A percentile compares a stretch with the other conserved stretches of the same genome.
Conservation (phyloP, 345 rosid genomes). For the Raphanus raphanistrum region DNA sequence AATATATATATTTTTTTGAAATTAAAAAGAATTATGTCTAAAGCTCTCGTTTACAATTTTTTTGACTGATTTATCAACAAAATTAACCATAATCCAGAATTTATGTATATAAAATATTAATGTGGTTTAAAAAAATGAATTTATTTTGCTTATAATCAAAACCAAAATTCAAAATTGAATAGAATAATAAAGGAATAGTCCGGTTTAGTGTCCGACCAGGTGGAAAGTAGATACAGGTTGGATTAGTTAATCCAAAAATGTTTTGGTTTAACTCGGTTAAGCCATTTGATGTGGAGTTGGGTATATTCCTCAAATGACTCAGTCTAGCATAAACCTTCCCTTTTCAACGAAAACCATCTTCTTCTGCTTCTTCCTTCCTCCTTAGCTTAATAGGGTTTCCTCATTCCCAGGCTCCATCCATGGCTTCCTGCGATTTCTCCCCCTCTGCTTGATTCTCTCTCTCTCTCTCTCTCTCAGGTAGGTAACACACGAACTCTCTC, state of each 20-base stretch:
- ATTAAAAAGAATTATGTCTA: no score
- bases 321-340: slow-evolving; percentile 22
- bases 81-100: no score
- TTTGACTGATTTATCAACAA: no score
- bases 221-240: background rate
- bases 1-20: background rate
- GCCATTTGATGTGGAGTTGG: background rate
- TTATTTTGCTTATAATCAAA: no score
- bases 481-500: slow-evolving; percentile 2
- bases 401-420: slow-evolving; percentile 22
- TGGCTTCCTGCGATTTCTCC: background rate
- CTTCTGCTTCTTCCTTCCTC: slow-evolving; percentile 8
- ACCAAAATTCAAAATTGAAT: no score
- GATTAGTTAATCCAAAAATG: background rate
- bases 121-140: no score
- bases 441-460: slow-evolving; percentile 27
- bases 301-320: slow-evolving; percentile 13
- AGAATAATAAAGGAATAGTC: background rate
- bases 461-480: slow-evolving; percentile 29
- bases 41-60: no score
- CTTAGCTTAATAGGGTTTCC: slow-evolving; percentile 27
- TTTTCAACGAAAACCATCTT: slow-evolving; percentile 15
- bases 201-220: background rate
- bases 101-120: no score
- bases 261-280: background rate